Conservation (phyloP, 176 grass and related monocot genomes). For the Rhynchospora tenuis region DNA sequence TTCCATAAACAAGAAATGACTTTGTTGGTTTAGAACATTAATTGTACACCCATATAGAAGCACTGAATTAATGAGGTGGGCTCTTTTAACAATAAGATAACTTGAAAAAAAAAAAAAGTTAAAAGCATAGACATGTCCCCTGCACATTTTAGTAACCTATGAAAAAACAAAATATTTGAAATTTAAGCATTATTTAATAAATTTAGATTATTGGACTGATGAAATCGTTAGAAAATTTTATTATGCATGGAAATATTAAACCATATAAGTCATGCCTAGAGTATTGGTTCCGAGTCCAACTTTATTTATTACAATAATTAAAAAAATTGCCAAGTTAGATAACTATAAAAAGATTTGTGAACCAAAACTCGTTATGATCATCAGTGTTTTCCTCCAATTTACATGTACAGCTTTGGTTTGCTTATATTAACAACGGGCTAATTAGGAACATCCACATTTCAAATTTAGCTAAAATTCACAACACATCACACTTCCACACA, state of each 20-base stretch:
- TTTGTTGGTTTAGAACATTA: neutral
- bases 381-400: neutral
- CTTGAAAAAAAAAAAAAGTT: neutral
- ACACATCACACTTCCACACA: neutral
- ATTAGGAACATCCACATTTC: neutral
- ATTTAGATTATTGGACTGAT: neutral
- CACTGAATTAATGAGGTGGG: neutral
- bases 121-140: neutral
- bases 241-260: neutral
- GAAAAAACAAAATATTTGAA: neutral
- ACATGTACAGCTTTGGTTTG: neutral
- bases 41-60: neutral
- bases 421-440: neutral
- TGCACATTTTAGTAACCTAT: neutral
- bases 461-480: slow-evolving; percentile 4
- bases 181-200: neutral
- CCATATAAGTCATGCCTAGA: neutral
- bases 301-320: neutral
- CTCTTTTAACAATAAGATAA: neutral
- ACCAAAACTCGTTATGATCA: neutral
- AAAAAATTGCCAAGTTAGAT: neutral
- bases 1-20: neutral
- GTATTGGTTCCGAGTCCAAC: neutral
- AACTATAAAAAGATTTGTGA: neutral
- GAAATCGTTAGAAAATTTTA: neutral